Evolutionary conservation across 2,329 filamentous ascomycete species (phyloP), one percentile per base, ranked within the genome.

Genomic region (Bertia moriformis): DNA sequence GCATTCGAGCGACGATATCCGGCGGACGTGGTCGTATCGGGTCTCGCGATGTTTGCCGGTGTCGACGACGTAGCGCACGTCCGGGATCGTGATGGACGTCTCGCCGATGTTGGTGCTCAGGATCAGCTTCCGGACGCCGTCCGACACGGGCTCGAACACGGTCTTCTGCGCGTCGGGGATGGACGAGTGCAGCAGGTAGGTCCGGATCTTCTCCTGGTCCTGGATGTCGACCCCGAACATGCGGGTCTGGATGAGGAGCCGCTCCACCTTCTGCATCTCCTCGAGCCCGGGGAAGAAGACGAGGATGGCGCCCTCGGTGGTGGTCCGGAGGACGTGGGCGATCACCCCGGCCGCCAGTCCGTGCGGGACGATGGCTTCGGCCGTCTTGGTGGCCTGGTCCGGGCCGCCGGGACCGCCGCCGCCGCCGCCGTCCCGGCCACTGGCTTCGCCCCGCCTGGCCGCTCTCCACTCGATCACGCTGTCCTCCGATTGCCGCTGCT

Each of bases 101-200:
- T 70, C 67, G 4, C 64, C 65, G 41, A 70, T 64, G 40, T 67
- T 66, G 1, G 66, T 70, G 3, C 64, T 56, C 5, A 71, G 50
- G 22, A 71, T 63, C 20, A 71, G 58, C 43, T 66, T 65, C 33
- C 67, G 58, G 37, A 57, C 58, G 14, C 60, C 62, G 13, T 43
- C 38, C 3, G 61, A 56, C 2, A 61, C 45, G 2, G 52, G 48
- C 3, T 58, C 48, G 41, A 67, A 62, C 13, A 69, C 54, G 3
- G 46, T 49, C 41, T 69, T 64, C 19, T 60, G 57, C 4, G 43
- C 39, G 12, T 60, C 56, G 13, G 58, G 55, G 4, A 68, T 51
- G 4, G 52, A 54, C 1, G 67, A 66, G 49, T 71, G 67, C 10
- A 71, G 54, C 24, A 60, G 52, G 42, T 59, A 54, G 30, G 71